Conservation (phyloP, 257 asterid species). For the Misopates orontium region DNA sequence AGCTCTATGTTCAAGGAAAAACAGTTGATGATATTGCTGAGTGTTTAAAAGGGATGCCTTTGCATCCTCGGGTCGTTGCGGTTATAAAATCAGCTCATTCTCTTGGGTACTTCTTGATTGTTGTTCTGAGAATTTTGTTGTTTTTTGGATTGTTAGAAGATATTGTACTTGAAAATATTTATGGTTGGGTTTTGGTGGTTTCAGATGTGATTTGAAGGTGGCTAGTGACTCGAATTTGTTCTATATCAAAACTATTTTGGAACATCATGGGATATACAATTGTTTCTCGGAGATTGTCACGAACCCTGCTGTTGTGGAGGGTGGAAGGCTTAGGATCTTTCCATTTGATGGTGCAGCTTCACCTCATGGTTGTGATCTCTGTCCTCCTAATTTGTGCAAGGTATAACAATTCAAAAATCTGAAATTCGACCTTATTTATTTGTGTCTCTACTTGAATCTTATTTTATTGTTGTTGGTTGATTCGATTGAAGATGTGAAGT, state of each 20-base stretch:
- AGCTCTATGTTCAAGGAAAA: conserved; percentile 57
- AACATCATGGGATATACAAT: conserved; percentile 50
- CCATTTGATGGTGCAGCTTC: conserved; percentile 50
- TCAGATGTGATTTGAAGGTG: conserved; percentile 85
- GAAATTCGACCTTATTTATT: neutral
- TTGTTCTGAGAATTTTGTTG: neutral
- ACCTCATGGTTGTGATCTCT: conserved; percentile 59
- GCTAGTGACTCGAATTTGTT: conserved; percentile 76
- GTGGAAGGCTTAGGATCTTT: conserved; percentile 61
- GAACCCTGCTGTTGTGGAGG: conserved; percentile 55
- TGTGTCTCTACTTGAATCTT: conserved; percentile 7
- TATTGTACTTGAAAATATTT: conserved; percentile 1
- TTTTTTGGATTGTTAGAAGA: neutral
- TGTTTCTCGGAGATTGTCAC: conserved; percentile 77
- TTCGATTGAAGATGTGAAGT: conserved; percentile 1
- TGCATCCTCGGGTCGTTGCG: conserved; percentile 54
- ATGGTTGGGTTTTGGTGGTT: conserved; percentile 24
- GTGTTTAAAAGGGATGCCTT: conserved; percentile 59
- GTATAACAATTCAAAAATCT: conserved; percentile 31
- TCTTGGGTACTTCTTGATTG: conserved; percentile 46
- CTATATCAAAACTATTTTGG: conserved; percentile 71
- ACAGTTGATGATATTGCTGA: conserved; percentile 56
- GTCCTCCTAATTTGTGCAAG: conserved; percentile 91
- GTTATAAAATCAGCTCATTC: conserved; percentile 64
- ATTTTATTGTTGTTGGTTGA: conserved; percentile 1